Conservation (phyloP, 2,329 filamentous ascomycete species). For the Teratosphaeria epicoccoides region DNA sequence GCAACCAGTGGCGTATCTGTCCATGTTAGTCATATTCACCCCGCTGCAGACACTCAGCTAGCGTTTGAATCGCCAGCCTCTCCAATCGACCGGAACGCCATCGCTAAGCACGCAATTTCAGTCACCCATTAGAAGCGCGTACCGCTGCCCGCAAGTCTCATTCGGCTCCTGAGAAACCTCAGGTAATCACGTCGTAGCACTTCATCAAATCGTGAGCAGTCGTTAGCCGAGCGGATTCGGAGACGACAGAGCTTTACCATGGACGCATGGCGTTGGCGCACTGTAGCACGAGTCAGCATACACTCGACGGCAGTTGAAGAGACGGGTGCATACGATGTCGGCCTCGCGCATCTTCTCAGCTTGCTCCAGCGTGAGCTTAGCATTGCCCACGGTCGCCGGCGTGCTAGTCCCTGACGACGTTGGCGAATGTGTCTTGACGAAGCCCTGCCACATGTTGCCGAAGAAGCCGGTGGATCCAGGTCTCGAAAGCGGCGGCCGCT, state of each 20-base stretch:
- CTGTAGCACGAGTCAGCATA: neutral
- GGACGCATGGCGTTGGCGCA: neutral
- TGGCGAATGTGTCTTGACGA: conserved; percentile 6
- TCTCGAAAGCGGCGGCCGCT: conserved; percentile 15
- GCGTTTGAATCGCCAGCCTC: neutral
- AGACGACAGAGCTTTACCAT: neutral
- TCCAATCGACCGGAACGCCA: neutral
- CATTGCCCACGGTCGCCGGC: conserved; percentile 4
- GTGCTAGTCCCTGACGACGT: conserved; percentile 8
- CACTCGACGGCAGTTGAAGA: neutral
- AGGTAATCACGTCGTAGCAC: neutral
- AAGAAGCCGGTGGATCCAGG: conserved; percentile 12
- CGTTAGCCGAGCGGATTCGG: neutral
- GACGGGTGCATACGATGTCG: conserved; percentile 16
- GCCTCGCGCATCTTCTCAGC: conserved; percentile 22
- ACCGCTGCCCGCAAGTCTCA: neutral
- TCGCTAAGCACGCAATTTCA: neutral
- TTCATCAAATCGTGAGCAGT: neutral
- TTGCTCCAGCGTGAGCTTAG: conserved; percentile 10
- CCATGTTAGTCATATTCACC: neutral
- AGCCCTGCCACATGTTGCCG: conserved; percentile 20
- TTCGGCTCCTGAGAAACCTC: neutral
- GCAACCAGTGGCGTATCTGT: neutral
- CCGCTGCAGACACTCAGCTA: neutral
- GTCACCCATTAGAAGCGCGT: neutral